These are phyloP conservation scores for Trypanosoma theileri DNA, from an alignment of 208 protist genomes.

Conservation along the genomic window DNA sequence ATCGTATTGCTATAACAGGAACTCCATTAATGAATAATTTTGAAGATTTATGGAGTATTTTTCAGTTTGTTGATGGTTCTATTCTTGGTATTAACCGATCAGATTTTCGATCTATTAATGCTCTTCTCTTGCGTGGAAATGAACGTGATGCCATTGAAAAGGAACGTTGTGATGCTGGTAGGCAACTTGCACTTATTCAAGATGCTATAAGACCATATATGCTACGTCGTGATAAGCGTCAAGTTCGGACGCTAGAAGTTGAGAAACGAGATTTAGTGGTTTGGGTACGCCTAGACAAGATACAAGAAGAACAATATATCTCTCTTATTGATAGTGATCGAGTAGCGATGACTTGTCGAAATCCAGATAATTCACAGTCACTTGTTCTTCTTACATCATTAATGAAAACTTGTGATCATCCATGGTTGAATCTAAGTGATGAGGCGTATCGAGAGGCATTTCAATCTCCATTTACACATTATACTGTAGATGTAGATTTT, in stretches of 20 bases:
- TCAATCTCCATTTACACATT: constrained; percentile 28
- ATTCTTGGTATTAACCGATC: constrained; percentile 43
- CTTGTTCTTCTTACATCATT: constrained; percentile 73
- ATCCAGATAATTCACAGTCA: constrained; percentile 30
- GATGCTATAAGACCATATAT: constrained; percentile 65
- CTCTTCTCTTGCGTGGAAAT: constrained; percentile 67
- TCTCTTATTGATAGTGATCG: constrained; percentile 41
- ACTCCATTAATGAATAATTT: constrained; percentile 88
- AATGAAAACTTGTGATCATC: constrained; percentile 71
- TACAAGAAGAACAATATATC: constrained; percentile 67
- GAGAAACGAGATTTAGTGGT: constrained; percentile 76
- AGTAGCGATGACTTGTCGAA: constrained; percentile 16
- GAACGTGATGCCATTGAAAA: constrained; percentile 64
- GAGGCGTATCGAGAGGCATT: constrained; percentile 49
- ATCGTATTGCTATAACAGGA: constrained; percentile 82
- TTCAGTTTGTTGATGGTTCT: constrained; percentile 71
- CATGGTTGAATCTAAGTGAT: constrained; percentile 71
- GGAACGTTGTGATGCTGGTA: constrained; percentile 35
- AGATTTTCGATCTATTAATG: constrained; percentile 48
- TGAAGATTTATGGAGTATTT: constrained; percentile 85
- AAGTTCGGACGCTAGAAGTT: constrained; percentile 34
- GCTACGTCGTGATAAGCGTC: constrained; percentile 77
- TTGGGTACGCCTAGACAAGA: constrained; percentile 62
- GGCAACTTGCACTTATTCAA: constrained; percentile 52
- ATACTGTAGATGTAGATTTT: constrained; percentile 31